phyloP scores from a whole-genome alignment of 2,329 filamentous ascomycete species.

The Trichoderma atroviride region DNA sequence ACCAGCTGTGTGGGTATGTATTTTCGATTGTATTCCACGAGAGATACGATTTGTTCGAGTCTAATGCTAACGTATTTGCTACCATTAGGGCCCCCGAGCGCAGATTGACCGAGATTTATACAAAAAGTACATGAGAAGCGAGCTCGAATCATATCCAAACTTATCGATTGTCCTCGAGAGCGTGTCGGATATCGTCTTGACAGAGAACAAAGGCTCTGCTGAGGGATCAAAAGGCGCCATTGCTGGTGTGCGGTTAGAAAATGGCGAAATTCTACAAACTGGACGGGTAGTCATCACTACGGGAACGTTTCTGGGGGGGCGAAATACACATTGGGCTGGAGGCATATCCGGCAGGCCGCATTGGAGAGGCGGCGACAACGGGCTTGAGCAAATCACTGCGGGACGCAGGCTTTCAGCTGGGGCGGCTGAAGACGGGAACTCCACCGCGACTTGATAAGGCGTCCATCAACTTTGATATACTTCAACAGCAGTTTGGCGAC shows the following conservation, averaged over 20 bases:
- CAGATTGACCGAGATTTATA: slow-evolving; percentile 94
- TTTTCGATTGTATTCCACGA: too few species aligned
- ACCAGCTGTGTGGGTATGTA: slow-evolving; percentile 80
- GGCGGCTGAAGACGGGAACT: slow-evolving; percentile 92
- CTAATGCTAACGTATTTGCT: slow-evolving; percentile 1
- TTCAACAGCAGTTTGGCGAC: slow-evolving; percentile 79
- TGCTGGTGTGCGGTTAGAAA: slow-evolving; percentile 82
- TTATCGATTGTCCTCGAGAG: slow-evolving; percentile 81
- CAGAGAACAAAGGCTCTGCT: slow-evolving; percentile 49
- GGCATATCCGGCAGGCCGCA: slow-evolving; percentile 80
- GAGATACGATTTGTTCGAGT: neutral
- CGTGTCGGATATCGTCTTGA: slow-evolving; percentile 83
- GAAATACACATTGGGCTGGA: slow-evolving; percentile 96
- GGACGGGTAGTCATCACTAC: slow-evolving; percentile 90
- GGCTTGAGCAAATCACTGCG: slow-evolving; percentile 87
- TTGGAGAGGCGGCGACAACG: slow-evolving; percentile 92
- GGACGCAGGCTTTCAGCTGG: slow-evolving; percentile 86
- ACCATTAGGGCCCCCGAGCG: slow-evolving; percentile 72
- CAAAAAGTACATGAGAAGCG: slow-evolving; percentile 85
- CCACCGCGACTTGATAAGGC: slow-evolving; percentile 82
- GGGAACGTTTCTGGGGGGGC: slow-evolving; percentile 90
- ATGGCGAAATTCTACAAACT: slow-evolving; percentile 80
- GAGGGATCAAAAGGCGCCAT: slow-evolving; percentile 67
- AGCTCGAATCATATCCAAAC: slow-evolving; percentile 76
- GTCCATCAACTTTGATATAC: slow-evolving; percentile 74